Conservation (phyloP, 78 protist species). For the Dictyostelium citrinum region DNA sequence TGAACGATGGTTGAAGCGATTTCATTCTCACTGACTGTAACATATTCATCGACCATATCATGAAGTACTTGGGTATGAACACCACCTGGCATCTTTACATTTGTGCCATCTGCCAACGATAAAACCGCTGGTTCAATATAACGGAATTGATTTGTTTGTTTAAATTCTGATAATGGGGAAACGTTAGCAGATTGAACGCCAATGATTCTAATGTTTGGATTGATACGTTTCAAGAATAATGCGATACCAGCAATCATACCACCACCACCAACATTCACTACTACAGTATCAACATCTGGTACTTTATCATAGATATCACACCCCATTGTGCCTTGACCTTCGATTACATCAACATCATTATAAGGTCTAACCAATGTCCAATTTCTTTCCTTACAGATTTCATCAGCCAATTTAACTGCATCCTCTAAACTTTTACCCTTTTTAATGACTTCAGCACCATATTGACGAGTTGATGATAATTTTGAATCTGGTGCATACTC, state of each 20-base stretch:
- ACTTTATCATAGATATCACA: conserved; percentile 73
- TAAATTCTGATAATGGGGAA: conserved; percentile 79
- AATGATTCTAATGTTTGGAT: conserved; percentile 84
- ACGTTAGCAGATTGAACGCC: conserved; percentile 83
- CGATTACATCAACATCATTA: conserved; percentile 83
- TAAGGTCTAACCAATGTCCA: conserved; percentile 84
- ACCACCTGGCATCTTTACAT: conserved; percentile 87
- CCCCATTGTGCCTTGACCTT: conserved; percentile 89
- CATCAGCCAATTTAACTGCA: conserved; percentile 57
- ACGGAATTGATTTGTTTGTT: conserved; percentile 69
- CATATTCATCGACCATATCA: conserved; percentile 83
- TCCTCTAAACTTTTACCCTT: conserved; percentile 78
- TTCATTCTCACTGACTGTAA: conserved; percentile 81
- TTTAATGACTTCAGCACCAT: conserved; percentile 83
- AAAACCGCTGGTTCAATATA: conserved; percentile 58
- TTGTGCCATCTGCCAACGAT: conserved; percentile 86
- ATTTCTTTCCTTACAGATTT: conserved; percentile 69
- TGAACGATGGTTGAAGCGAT: conserved; percentile 85
- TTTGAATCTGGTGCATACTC: conserved; percentile 87
- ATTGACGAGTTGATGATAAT: conserved; percentile 66
- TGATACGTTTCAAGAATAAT: conserved; percentile 70
- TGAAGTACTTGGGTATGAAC: conserved; percentile 77
- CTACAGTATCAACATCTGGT: conserved; percentile 81
- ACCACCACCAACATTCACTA: conserved; percentile 90
- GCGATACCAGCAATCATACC: conserved; percentile 89